Percentiles rank a stretch among this genome's conserved stretches.
Evolutionary conservation across 352 stramenopile genomes (phyloP).

Genomic region (Globisporangium lucens): DNA sequence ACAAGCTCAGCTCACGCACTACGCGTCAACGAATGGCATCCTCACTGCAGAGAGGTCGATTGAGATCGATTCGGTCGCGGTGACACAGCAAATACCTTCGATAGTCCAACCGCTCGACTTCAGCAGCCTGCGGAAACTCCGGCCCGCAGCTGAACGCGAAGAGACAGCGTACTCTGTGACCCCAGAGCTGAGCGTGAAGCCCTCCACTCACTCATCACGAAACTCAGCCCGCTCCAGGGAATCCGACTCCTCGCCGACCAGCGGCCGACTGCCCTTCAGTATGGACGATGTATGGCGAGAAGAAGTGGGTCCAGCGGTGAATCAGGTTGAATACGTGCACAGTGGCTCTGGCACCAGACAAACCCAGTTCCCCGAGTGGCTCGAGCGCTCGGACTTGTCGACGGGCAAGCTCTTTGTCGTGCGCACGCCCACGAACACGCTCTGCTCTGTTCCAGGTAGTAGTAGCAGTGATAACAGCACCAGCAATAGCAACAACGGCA

Average conservation of each 20-base stretch:
- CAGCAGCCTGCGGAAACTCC: constrained; percentile 11
- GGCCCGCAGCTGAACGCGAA: not conserved
- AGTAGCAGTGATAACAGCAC: not conserved
- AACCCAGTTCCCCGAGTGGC: constrained; percentile 14
- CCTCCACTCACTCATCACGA: not conserved
- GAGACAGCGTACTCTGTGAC: not conserved
- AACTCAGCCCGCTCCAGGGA: constrained; percentile 2
- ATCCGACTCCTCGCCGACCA: not conserved
- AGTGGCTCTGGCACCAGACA: constrained; percentile 11
- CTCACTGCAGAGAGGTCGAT: not conserved
- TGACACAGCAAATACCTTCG: constrained; percentile 14
- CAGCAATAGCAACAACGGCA: not conserved
- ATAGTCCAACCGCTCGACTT: constrained; percentile 16
- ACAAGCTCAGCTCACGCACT: not conserved
- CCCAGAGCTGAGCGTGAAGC: not conserved
- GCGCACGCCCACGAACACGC: constrained; percentile 16
- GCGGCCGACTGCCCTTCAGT: constrained; percentile 5
- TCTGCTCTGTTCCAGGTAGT: constrained; percentile 2
- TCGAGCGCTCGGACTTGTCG: constrained; percentile 8
- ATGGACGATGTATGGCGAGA: constrained; percentile 15
- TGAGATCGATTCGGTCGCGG: constrained; percentile 7
- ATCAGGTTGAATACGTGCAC: constrained; percentile 13
- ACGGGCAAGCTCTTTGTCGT: constrained; percentile 19
- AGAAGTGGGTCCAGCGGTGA: not conserved
- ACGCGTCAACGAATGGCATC: constrained; percentile 1